Base-by-base conservation (phyloP, 2,329 filamentous ascomycete genomes). In the Fusarium scirpi region DNA sequence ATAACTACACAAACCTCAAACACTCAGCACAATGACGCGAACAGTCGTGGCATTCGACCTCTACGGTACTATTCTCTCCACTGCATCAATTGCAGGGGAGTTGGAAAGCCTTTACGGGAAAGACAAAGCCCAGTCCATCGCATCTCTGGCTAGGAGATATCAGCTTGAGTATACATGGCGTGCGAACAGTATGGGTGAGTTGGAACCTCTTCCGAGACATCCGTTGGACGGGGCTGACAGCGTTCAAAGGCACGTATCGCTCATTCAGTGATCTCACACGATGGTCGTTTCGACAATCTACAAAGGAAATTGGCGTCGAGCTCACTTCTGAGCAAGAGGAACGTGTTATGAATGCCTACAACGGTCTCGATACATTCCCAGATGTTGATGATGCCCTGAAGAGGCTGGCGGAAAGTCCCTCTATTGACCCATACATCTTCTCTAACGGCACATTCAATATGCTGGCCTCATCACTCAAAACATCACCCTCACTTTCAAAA, bases 131-230 rank as follows among this genome's bases (percentile, higher is more conserved):
- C 79, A 83, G 25, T 78, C 78, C 1, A 83, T 94, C 32, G 87
- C 91, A 7, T 78, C 84, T 18, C 78, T 87, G 74, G 93, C 91
- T 87, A 84, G 92, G 59, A 85, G 86, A 30, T 91, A 91, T 74
- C 92, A 94, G 78, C 82, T 94, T 11, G 92, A 94, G 78, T 94
- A 94, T 73, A 93, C 91, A 41, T 94, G 90, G 90, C 84, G 92
- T 54, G 80, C 91, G 69, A 94, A 90, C 74, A 90, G 88, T 83
- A 94, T 94, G 91, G 85, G 92, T 91, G 81, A 66, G 82, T 55
- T 8, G 10, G 41, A 13, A 16, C 18, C 45, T 22, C 9, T 16
- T 38, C 16, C 22, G n/a, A 24, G 12, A 32, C 43, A 13, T 38
- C 34, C 34, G 34, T 38, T 24, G 52, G 25, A 34, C 32, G 25